These are phyloP conservation scores for Anaeromyces robustus DNA, from an alignment of 192 early-diverging fungal genomes.

Conservation along the genomic window DNA sequence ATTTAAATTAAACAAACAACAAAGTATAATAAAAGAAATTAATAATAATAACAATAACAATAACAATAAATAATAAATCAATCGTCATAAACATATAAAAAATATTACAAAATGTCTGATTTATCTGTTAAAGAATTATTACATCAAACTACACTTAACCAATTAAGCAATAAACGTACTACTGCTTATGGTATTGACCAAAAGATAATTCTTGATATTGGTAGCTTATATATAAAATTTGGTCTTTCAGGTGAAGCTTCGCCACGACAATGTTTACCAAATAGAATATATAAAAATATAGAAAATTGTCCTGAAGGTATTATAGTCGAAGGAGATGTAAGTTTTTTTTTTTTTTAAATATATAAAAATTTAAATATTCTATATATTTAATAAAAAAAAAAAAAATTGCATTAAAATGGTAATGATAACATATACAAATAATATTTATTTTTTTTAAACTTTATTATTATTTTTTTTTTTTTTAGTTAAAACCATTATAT, in stretches of 20 bases:
- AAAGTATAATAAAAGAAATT: too few relatives aligned
- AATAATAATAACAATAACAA: too few relatives aligned
- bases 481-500: not conserved
- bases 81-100: not conserved
- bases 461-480: too few relatives aligned
- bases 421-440: too few relatives aligned
- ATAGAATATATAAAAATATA: not conserved
- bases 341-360: too few relatives aligned
- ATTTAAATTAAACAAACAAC: too few relatives aligned
- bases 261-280: conserved; percentile 33
- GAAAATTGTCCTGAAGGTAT: not conserved
- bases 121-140: not conserved
- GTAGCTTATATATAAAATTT: conserved; percentile 61
- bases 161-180: not conserved
- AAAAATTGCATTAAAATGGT: too few relatives aligned
- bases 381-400: too few relatives aligned
- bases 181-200: conserved; percentile 57
- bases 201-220: conserved; percentile 73
- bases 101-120: not conserved
- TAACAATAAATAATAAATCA: too few relatives aligned
- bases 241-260: conserved; percentile 72
- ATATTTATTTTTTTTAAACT: too few relatives aligned
- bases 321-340: not conserved
- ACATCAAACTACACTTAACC: not conserved
- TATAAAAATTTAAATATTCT: too few relatives aligned